Percentiles rank a stretch among this genome's conserved stretches.
Evolutionary conservation across 176 grass and related monocot genomes (phyloP).

Genomic region (Lolium rigidum): DNA sequence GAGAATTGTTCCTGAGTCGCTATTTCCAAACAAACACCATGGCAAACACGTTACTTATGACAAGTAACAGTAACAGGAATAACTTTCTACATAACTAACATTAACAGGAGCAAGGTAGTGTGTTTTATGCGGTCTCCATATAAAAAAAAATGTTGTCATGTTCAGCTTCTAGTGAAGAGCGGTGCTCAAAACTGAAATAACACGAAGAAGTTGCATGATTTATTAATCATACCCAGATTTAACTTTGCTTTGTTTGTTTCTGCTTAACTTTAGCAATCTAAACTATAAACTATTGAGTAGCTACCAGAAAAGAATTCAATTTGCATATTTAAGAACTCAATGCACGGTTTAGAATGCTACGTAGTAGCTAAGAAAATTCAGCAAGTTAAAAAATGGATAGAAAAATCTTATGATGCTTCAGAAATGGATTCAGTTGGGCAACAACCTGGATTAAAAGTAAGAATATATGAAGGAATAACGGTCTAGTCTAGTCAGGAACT

Average conservation of each 20-base stretch:
- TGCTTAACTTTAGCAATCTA: background rate
- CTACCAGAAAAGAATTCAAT: background rate
- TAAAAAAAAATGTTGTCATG: background rate
- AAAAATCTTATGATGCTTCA: background rate
- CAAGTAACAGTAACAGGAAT: background rate
- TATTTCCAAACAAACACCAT: background rate
- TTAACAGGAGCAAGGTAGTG: background rate
- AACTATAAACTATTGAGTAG: background rate
- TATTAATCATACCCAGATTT: background rate
- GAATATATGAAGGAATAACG: background rate
- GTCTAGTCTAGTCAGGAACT: background rate
- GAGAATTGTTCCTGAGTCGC: background rate
- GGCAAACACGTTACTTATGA: background rate
- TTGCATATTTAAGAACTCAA: background rate
- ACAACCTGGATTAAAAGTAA: background rate
- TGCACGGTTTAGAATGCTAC: background rate
- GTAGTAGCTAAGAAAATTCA: background rate
- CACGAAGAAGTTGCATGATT: background rate
- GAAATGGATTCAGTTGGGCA: constrained; percentile 8
- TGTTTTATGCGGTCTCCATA: background rate
- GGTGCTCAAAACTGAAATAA: constrained; percentile 2
- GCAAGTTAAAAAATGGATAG: background rate
- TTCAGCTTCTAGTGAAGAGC: background rate
- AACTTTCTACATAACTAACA: background rate
- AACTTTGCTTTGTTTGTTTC: background rate